phyloP scores from a whole-genome alignment of 306 rosid genomes.

The Gillenia trifoliata region DNA sequence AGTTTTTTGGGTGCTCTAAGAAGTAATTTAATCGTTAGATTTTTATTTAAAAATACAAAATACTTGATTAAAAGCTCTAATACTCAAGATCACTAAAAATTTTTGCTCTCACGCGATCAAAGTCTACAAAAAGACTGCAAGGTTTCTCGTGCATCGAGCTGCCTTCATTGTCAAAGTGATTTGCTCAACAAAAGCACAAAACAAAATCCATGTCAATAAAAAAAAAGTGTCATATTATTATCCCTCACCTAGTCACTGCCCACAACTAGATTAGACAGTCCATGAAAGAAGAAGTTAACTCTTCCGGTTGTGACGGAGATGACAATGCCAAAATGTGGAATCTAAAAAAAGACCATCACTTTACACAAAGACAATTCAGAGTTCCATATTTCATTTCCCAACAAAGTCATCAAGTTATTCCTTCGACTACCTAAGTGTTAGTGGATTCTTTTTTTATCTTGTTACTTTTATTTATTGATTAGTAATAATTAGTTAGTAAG shows the following conservation, averaged over 20 bases:
- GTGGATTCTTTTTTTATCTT: too few species aligned
- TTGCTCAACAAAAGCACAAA: not conserved
- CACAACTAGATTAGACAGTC: not conserved
- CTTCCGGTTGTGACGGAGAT: not conserved
- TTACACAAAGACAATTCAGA: not conserved
- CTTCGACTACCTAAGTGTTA: not conserved
- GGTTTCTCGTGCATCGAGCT: not conserved
- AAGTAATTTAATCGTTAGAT: too few species aligned
- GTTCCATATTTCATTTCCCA: not conserved
- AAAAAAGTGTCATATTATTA: not conserved
- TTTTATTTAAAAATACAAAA: too few species aligned
- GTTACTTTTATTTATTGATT: too few species aligned
- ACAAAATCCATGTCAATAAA: not conserved
- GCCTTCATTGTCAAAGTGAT: not conserved
- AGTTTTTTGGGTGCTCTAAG: too few species aligned
- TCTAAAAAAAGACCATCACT: not conserved
- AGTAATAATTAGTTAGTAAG: too few species aligned
- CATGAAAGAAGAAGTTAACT: not conserved
- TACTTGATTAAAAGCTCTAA: too few species aligned
- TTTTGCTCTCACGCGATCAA: fast-evolving
- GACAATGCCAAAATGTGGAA: not conserved
- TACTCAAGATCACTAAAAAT: too few species aligned
- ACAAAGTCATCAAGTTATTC: not conserved
- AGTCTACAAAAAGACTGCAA: not conserved
- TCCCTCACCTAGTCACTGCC: not conserved